Percentiles rank a stretch among this genome's conserved stretches.
phyloP scores from a whole-genome alignment of 2,329 filamentous ascomycete species.

The Endocalyx cinctus region DNA sequence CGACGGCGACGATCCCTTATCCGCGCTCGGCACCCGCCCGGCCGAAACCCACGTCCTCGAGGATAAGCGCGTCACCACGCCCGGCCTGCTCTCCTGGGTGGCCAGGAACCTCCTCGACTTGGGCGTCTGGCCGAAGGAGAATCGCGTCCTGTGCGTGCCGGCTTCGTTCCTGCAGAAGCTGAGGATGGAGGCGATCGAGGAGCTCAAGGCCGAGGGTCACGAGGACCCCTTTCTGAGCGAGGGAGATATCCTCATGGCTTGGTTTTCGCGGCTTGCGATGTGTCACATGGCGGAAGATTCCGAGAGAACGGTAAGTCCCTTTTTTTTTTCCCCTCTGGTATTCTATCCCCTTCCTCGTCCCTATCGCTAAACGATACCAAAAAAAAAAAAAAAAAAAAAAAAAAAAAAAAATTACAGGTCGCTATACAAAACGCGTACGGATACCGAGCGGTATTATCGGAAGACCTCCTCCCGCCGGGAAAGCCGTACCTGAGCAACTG shows the following conservation, averaged over 20 bases:
- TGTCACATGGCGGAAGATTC: slow-evolving; percentile 16
- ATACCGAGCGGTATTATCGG: slow-evolving; percentile 20
- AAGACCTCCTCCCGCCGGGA: slow-evolving; percentile 16
- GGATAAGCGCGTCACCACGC: slow-evolving; percentile 12
- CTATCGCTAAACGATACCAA: too few relatives aligned
- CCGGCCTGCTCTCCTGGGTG: slow-evolving; percentile 21
- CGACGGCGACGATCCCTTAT: slow-evolving; percentile 29
- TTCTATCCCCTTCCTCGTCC: too few relatives aligned
- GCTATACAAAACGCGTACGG: slow-evolving; percentile 30
- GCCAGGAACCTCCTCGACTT: slow-evolving; percentile 23
- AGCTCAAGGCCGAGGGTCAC: slow-evolving; percentile 12
- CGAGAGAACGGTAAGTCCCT: slow-evolving; percentile 22
- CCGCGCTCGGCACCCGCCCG: slow-evolving; percentile 15
- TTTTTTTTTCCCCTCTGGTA: too few relatives aligned
- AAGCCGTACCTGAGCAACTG: slow-evolving; percentile 26
- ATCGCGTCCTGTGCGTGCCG: slow-evolving; percentile 27
- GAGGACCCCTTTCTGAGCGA: slow-evolving; percentile 29
- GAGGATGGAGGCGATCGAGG: slow-evolving; percentile 18
- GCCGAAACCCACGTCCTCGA: slow-evolving; percentile 20
- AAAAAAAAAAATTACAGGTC: too few relatives aligned
- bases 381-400: too few relatives aligned
- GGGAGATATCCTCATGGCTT: slow-evolving; percentile 32
- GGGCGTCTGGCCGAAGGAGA: slow-evolving; percentile 14
- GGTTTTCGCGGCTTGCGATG: slow-evolving; percentile 26
- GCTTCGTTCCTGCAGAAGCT: slow-evolving; percentile 19